Evolutionary conservation across 306 rosid genomes (phyloP).

Genomic region (Betula pendula): DNA sequence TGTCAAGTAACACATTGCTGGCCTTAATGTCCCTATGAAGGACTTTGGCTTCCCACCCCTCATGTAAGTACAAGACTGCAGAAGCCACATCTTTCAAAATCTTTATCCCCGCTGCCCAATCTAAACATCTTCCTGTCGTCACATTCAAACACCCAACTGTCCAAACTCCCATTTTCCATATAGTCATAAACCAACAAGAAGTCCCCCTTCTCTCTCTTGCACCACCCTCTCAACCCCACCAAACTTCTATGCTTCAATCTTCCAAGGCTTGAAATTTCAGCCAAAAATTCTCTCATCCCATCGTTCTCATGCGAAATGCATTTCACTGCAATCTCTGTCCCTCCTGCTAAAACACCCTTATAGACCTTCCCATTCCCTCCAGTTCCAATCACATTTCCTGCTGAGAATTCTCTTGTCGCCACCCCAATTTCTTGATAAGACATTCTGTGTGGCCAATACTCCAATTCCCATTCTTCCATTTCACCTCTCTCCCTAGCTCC

Average conservation of each 20-base stretch:
- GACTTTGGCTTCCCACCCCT: conserved; percentile 81
- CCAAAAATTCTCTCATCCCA: conserved; percentile 74
- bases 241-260: conserved; percentile 74
- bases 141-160: conserved; percentile 58
- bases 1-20: no score
- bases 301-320: conserved; percentile 66
- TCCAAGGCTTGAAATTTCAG: conserved; percentile 84
- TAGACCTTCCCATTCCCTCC: conserved; percentile 90
- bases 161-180: conserved; percentile 89
- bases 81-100: conserved; percentile 73
- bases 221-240: conserved; percentile 84
- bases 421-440: conserved; percentile 55
- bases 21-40: conserved; percentile 90
- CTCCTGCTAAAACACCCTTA: conserved; percentile 60
- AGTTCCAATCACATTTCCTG: conserved; percentile 73
- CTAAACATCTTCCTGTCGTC: conserved; percentile 48
- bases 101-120: conserved; percentile 51
- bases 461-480: conserved; percentile 96
- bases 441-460: conserved; percentile 89
- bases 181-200: conserved; percentile 75
- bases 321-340: conserved; percentile 72
- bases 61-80: conserved; percentile 76
- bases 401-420: conserved; percentile 59
- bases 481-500: conserved; percentile 49
- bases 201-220: conserved; percentile 61